Conservation (phyloP, 345 rosid species). For the Bretschneidera sinensis region DNA sequence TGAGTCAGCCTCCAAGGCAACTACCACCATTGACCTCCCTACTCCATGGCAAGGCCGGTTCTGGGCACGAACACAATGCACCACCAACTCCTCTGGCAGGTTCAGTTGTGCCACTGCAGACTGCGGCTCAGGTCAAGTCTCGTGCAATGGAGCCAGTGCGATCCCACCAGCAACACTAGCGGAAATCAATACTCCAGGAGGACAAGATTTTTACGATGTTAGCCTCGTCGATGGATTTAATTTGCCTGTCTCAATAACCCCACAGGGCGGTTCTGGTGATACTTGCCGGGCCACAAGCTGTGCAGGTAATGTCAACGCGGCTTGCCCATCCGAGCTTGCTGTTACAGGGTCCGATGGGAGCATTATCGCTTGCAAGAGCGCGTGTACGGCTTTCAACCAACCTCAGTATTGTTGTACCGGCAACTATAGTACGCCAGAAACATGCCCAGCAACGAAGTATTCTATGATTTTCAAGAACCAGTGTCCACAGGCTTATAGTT, state of each 20-base stretch:
- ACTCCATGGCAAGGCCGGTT: conserved; percentile 46
- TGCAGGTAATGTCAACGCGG: conserved; percentile 25
- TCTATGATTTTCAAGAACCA: conserved; percentile 41
- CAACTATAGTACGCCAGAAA: conserved; percentile 29
- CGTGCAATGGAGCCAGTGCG: conserved; percentile 38
- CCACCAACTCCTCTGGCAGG: conserved; percentile 27
- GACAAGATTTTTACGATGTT: conserved; percentile 36
- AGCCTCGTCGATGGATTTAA: conserved; percentile 46
- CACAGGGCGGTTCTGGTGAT: conserved; percentile 20
- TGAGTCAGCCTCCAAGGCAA: conserved; percentile 23
- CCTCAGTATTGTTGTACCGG: conserved; percentile 46
- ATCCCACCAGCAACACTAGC: conserved; percentile 43
- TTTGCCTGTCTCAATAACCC: conserved; percentile 31
- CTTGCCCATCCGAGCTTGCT: conserved; percentile 33
- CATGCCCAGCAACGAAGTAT: conserved; percentile 45
- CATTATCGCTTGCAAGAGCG: conserved; percentile 46
- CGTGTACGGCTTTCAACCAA: conserved; percentile 36
- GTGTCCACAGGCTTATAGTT: conserved; percentile 44
- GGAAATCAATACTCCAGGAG: conserved; percentile 32
- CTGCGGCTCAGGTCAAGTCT: conserved; percentile 34
- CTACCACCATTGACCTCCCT: conserved; percentile 26
- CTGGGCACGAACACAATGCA: conserved; percentile 40
- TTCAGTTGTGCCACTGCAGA: conserved; percentile 37
- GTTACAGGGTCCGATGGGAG: conserved; percentile 18
- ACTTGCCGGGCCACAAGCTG: conserved; percentile 28